These are phyloP conservation scores for Cystoderma amianthinum DNA, from an alignment of 768 basidiomycete genomes.

Conservation along the genomic window DNA sequence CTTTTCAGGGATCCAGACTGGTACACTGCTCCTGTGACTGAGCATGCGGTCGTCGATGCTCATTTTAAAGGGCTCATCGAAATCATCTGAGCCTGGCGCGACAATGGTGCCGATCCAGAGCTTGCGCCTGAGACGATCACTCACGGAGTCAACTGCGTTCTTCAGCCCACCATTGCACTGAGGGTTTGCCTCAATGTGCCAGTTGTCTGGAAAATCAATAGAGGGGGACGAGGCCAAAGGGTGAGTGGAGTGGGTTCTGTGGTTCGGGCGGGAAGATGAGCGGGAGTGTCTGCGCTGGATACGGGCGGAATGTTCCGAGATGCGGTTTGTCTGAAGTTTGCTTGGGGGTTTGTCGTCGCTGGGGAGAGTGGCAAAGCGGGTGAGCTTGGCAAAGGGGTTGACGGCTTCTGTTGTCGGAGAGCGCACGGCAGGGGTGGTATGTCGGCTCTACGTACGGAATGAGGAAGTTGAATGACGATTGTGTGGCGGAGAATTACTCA, in stretches of 20 bases:
- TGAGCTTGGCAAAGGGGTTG: conserved; percentile 54
- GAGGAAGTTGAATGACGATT: too few species aligned
- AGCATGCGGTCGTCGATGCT: conserved; percentile 50
- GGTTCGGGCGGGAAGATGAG: neutral
- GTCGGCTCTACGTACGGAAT: conserved; percentile 34
- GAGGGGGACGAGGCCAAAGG: neutral
- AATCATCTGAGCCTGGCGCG: conserved; percentile 59
- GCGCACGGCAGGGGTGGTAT: conserved; percentile 30
- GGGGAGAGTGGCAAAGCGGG: conserved; percentile 18
- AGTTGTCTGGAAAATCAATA: conserved; percentile 18
- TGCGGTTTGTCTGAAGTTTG: neutral
- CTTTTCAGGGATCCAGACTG: conserved; percentile 78
- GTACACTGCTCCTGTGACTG: conserved; percentile 25
- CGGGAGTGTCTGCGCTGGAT: neutral
- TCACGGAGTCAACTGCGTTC: conserved; percentile 72
- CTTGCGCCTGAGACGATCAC: conserved; percentile 40
- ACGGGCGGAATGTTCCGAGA: neutral
- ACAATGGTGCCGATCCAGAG: conserved; percentile 73
- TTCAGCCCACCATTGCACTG: conserved; percentile 81
- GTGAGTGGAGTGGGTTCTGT: too few species aligned
- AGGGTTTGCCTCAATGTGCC: conserved; percentile 50
- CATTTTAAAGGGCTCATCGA: conserved; percentile 45
- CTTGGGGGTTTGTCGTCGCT: neutral
- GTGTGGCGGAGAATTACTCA: too few species aligned
- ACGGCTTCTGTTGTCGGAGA: conserved; percentile 35